Percentiles rank a stretch among this genome's conserved stretches.
These are phyloP conservation scores for Dendrobium chrysotoxum DNA, from an alignment of 106 monocot species.

Conservation along the genomic window DNA sequence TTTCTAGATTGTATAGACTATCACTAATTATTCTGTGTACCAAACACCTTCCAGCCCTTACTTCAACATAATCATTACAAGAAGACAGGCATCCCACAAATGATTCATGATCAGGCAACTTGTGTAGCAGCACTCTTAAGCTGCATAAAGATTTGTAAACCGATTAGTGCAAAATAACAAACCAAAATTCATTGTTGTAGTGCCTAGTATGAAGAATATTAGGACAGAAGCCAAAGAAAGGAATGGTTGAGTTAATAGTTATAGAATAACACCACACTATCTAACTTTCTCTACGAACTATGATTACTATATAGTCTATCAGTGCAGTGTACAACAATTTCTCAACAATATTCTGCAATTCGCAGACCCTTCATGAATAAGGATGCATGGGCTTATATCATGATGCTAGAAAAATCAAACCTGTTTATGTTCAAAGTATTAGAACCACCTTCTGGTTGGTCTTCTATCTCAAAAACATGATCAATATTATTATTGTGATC, in stretches of 20 bases:
- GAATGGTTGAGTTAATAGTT: not conserved
- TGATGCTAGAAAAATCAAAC: slow-evolving; percentile 19
- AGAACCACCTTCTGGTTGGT: slow-evolving; percentile 86
- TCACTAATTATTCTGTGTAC: slow-evolving; percentile 43
- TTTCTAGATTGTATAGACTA: slow-evolving; percentile 49
- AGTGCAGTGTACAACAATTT: not conserved
- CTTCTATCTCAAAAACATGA: slow-evolving; percentile 42
- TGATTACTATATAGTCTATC: not conserved
- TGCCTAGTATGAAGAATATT: not conserved
- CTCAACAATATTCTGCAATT: not conserved
- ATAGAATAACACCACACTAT: not conserved
- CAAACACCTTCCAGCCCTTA: slow-evolving; percentile 22
- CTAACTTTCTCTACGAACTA: not conserved
- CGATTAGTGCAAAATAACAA: not conserved
- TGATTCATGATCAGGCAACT: slow-evolving; percentile 15
- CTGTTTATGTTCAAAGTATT: slow-evolving; percentile 88
- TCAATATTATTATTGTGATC: slow-evolving; percentile 11
- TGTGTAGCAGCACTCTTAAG: slow-evolving; percentile 50
- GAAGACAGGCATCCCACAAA: slow-evolving; percentile 10
- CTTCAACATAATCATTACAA: slow-evolving; percentile 23
- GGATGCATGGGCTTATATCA: not conserved
- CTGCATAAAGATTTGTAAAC: slow-evolving; percentile 35
- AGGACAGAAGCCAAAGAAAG: not conserved
- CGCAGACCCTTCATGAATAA: not conserved
- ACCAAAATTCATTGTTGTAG: not conserved